Percentiles rank a stretch among this genome's conserved stretches.
Evolutionary conservation across 1,284 basidiomycete species (phyloP).

Genomic region (Peniophora sp.): DNA sequence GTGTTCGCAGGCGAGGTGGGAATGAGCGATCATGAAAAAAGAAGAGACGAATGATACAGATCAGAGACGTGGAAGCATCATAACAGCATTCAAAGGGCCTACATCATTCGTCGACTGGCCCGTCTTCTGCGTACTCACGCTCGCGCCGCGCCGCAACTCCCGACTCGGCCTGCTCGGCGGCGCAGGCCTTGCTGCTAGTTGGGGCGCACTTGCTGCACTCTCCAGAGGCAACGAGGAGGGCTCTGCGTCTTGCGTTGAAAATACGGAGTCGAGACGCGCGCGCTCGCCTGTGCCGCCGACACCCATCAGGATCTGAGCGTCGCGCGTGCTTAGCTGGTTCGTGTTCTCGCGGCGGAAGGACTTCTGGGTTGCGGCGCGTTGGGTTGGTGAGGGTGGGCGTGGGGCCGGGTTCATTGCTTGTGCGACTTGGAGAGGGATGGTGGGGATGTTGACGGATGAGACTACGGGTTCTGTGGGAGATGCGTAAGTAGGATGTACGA

Average conservation of each 20-base stretch:
- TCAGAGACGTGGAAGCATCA: slow-evolving; percentile 8
- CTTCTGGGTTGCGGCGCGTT: slow-evolving; percentile 84
- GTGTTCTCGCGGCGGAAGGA: slow-evolving; percentile 84
- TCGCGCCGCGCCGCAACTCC: slow-evolving; percentile 42
- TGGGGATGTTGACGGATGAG: slow-evolving; percentile 95
- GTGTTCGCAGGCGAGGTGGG: too few species aligned
- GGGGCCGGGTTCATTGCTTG: slow-evolving; percentile 95
- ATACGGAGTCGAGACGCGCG: slow-evolving; percentile 46
- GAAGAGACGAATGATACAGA: slow-evolving; percentile 3
- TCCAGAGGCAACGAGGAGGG: neutral
- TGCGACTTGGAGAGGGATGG: slow-evolving; percentile 90
- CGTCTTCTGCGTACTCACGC: slow-evolving; percentile 14
- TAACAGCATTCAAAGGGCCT: slow-evolving; percentile 17
- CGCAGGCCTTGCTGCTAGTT: slow-evolving; percentile 9
- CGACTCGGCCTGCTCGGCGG: slow-evolving; percentile 57
- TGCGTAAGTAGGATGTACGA: neutral
- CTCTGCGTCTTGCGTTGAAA: slow-evolving; percentile 22
- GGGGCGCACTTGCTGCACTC: slow-evolving; percentile 9
- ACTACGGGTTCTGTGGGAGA: slow-evolving; percentile 75
- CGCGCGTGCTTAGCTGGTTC: slow-evolving; percentile 81
- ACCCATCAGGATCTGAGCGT: slow-evolving; percentile 79
- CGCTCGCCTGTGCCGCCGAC: slow-evolving; percentile 41
- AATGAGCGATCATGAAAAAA: slow-evolving; percentile 5
- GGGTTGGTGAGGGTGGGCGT: slow-evolving; percentile 86
- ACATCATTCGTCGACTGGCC: slow-evolving; percentile 21